Base-by-base conservation (phyloP, 176 grass and related monocot genomes). In the Eremochloa ophiuroides region DNA sequence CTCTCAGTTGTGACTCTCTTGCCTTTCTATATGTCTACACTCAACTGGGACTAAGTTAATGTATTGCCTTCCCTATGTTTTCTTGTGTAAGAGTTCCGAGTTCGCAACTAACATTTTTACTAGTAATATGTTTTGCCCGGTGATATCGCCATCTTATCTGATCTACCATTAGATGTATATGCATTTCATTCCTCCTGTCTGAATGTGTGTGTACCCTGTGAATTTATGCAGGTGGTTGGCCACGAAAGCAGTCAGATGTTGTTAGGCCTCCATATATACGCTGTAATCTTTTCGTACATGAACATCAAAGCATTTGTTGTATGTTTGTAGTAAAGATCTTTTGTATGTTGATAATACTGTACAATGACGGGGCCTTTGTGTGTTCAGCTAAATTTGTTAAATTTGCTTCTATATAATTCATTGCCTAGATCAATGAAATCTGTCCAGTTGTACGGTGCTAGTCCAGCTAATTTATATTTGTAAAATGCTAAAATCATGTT, bases 101-200 rank as follows among this genome's bases (percentile, higher is more conserved):
- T 61, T 61, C 25, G 58, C 58, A 28, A 28, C 58, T n/a, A 61
- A 61, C 58, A 61, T 61, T 61, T 61, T 61, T 61, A 61, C 28
- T 61, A 61, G 58, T 61, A 60, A 26, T 59, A 60, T 77, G 75
- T 78, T 78, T 77, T 63, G 75, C 39, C 8, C 38, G 4, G 59
- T 77, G 58, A 78, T 78, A 64, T 78, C 51, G 60, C n/a, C 3
- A 76, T 64, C 16, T 63, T 78, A 77, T 63, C 16, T 77, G 58
- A 64, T 77, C 56, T 76, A 77, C 18, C 47, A 31, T 55, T 75
- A 75, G 48, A 70, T 44, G 67, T 39, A 3, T 43, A 25, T 26
- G n/a, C n/a, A 26, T 59, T 27, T 70, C n/a, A 70, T 70, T n/a
- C n/a, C n/a, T 43, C 67, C 39, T 69, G 51, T 10, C 67, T 70